Evolutionary conservation across 768 basidiomycete genomes (phyloP).

Genomic region (Dioszegia hungarica): DNA sequence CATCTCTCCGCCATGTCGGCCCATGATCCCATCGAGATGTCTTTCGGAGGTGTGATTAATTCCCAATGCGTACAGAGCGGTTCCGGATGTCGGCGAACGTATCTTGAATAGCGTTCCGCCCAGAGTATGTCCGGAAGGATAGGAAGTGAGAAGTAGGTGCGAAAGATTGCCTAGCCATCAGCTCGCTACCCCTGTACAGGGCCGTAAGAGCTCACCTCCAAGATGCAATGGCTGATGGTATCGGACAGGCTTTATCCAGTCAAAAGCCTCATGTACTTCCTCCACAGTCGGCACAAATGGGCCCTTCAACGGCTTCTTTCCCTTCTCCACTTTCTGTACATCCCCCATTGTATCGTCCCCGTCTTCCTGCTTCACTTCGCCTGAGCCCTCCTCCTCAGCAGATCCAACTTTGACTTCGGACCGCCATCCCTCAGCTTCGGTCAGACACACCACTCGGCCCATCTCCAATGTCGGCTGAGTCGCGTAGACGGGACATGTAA

Average conservation of each 20-base stretch:
- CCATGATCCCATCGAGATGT: slow-evolving; percentile 86
- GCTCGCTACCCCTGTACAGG: background rate
- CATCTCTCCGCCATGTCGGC: slow-evolving; percentile 31
- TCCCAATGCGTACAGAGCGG: slow-evolving; percentile 88
- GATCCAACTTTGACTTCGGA: slow-evolving; percentile 36
- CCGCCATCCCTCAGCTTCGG: slow-evolving; percentile 73
- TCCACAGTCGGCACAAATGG: slow-evolving; percentile 67
- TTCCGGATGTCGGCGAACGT: slow-evolving; percentile 93
- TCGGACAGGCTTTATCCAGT: slow-evolving; percentile 80
- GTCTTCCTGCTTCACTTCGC: slow-evolving; percentile 1
- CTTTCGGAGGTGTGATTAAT: slow-evolving; percentile 95
- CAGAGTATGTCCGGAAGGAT: slow-evolving; percentile 88
- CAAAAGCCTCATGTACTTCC: slow-evolving; percentile 89
- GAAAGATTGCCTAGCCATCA: slow-evolving; percentile 32
- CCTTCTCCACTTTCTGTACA: slow-evolving; percentile 5
- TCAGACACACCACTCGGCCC: slow-evolving; percentile 82
- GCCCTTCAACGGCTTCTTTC: slow-evolving; percentile 45
- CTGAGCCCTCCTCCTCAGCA: background rate
- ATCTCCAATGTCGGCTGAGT: slow-evolving; percentile 94
- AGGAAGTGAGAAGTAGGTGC: slow-evolving; percentile 64
- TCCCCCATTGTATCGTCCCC: slow-evolving; percentile 6
- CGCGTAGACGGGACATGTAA: slow-evolving; percentile 86
- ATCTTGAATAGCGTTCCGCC: slow-evolving; percentile 99
- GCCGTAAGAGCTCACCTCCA: slow-evolving; percentile 60
- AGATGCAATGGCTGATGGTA: slow-evolving; percentile 95